These are phyloP conservation scores for Thraustochytrium striatum DNA, from an alignment of 352 stramenopile species.

Conservation along the genomic window DNA sequence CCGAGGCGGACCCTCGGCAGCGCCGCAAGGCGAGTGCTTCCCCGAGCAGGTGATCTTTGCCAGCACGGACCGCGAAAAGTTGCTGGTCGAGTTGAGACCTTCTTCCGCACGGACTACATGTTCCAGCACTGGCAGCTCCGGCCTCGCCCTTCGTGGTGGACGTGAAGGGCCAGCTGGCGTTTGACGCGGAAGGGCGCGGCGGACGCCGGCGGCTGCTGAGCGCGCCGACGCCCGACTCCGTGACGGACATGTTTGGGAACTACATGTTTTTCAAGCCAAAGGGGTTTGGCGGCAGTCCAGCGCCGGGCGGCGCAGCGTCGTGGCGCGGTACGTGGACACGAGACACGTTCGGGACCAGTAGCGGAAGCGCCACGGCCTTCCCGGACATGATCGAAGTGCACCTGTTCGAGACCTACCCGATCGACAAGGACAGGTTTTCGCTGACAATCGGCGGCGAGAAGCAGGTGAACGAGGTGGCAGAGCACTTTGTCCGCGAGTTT, in stretches of 20 bases:
- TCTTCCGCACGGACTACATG: slow-evolving; percentile 43
- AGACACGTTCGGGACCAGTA: neutral
- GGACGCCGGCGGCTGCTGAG: neutral
- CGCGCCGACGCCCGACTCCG: neutral
- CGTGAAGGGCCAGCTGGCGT: neutral
- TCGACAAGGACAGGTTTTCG: neutral
- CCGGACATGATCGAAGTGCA: neutral
- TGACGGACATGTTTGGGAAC: neutral
- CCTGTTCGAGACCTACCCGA: neutral
- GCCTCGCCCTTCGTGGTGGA: slow-evolving; percentile 10
- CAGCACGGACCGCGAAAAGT: neutral
- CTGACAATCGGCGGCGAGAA: neutral
- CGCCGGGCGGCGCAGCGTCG: neutral
- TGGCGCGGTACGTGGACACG: neutral
- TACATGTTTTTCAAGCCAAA: neutral
- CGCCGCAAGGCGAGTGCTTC: neutral
- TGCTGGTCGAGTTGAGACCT: slow-evolving; percentile 27
- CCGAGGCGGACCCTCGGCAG: neutral
- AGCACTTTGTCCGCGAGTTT: neutral
- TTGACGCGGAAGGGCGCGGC: neutral
- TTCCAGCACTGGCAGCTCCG: slow-evolving; percentile 27
- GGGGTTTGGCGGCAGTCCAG: neutral
- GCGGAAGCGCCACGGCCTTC: neutral
- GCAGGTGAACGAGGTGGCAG: neutral
- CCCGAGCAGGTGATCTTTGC: slow-evolving; percentile 1